Base-by-base conservation (phyloP, 495 filamentous ascomycete species). In the Penicillium parvum region DNA sequence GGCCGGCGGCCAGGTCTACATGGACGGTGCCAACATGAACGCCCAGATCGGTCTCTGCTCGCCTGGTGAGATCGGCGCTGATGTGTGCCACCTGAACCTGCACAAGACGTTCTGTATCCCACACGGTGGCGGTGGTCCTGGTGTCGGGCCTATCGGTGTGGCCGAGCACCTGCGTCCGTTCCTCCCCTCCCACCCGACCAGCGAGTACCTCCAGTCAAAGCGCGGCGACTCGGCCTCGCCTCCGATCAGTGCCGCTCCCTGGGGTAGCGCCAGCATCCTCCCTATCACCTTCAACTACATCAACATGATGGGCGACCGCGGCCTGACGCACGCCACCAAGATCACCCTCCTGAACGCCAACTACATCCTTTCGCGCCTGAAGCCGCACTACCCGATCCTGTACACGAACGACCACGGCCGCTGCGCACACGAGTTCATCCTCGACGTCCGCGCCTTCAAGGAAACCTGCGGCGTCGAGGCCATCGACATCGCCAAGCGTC, bases 41-140 rank as follows among this genome's bases (percentile, higher is more conserved):
- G 92, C 92, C 16, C 92, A 98, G 64, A 96, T 98, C 47, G 92
- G 92, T 1, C 80, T 98, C 7, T 97, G 92, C 74, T 95, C 90
- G 0, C 92, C 92, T 4, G 92, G 92, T 11, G 90, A 96, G 60
- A 96, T 98, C 53, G 92, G 92, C 27, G 92, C 92, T 8, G 92
- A 98, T 58, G 94, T 97, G 18, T 98, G 92, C 77, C 92, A 98
- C 71, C 69, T 98, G 41, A 98, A 98, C 64, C 74, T 98, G 11
- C 92, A 98, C 77, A 98, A 98, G 72, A 98, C 92, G 1, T 98
- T 98, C 76, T 98, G 92, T 69, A 98, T 98, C 54, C 92, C 92
- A 15, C 92, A 98, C 64, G 92, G 92, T 37, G 92, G 92, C 45
- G 92, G 92, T 45, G 92, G 92, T 16, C 92, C 92, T 5, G 92